Evolutionary conservation across 2,329 filamentous ascomycete species (phyloP).

Genomic region (Aspergillus ochraceus): DNA sequence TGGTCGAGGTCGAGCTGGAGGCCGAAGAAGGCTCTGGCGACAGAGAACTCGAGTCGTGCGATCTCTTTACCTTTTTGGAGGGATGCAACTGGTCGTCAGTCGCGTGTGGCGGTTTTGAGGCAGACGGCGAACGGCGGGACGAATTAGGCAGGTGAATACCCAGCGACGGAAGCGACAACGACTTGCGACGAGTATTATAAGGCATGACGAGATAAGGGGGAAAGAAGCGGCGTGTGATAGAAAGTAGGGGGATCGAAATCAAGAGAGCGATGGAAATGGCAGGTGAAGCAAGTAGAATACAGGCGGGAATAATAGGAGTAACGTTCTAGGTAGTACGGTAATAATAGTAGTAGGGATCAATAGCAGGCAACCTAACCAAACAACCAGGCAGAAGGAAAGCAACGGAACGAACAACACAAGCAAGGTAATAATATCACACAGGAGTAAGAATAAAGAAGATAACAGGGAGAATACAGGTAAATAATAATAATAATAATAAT

Average conservation of each 20-base stretch:
- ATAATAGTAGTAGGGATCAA: background rate
- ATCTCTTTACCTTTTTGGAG: slow-evolving; percentile 75
- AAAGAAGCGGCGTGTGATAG: slow-evolving; percentile 15
- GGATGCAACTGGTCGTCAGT: slow-evolving; percentile 53
- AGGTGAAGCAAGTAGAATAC: slow-evolving; percentile 6
- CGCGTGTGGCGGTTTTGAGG: slow-evolving; percentile 64
- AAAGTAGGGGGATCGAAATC: slow-evolving; percentile 15
- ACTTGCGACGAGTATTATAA: slow-evolving; percentile 97
- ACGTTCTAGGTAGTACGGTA: background rate
- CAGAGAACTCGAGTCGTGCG: slow-evolving; percentile 58
- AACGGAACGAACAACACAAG: background rate
- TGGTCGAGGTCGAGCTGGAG: slow-evolving; percentile 27
- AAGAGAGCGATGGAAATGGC: slow-evolving; percentile 10
- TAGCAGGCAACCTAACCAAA: background rate
- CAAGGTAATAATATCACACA: background rate
- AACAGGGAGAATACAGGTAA: background rate
- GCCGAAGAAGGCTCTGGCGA: slow-evolving; percentile 38
- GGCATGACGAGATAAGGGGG: slow-evolving; percentile 59
- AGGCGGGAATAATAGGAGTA: slow-evolving; percentile 8
- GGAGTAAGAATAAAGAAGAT: background rate
- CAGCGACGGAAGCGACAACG: slow-evolving; percentile 85
- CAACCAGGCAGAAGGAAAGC: background rate
- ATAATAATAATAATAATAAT: background rate
- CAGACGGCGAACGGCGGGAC: slow-evolving; percentile 59
- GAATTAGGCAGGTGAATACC: slow-evolving; percentile 78